Evolutionary conservation across 2,329 filamentous ascomycete genomes (phyloP), one percentile per base, ranked within the genome.

Genomic region (Capronia americana): DNA sequence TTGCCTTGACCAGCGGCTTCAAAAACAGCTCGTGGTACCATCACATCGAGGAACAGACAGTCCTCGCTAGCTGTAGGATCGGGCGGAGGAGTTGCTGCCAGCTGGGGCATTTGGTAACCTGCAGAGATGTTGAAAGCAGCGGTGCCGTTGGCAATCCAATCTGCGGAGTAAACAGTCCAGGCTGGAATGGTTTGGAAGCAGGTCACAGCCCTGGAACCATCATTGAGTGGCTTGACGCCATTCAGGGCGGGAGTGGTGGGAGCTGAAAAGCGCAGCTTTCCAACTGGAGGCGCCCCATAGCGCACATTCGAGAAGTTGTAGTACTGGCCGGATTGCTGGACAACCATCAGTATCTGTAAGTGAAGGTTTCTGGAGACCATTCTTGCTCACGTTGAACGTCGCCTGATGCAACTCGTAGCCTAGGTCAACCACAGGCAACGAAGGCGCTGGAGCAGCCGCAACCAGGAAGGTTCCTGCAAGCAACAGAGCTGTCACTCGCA

Each of bases 281-380:
- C 84, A 2, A 83, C 68, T 1, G 85, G 85, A 8, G 85, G 80
- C 17, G 82, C 81, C 2, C 83, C 85, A 73, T 84, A 87, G 38
- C 85, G 80, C 65, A 87, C 85, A 70, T 87, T 86, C 55, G 77
- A 82, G 75, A 87, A 87, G 69, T 83, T 84, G 74, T 85, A 86
- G 69, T 82, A 78, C 20, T 76, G 73, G 20, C 74, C 74, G 0
- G 79, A 75, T 54, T 76, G 71, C 79, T 70, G 28, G 5, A 28
- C 32, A 7, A 41, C 20, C 4, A 51, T 51, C 12, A 57, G 24
- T 32, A 7, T 10, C 24, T 34, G 7, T 51, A 17, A 26, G 46
- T 41, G 14, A n/a, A 50, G 77, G 53, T 11, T n/a, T n/a, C 28
- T 30, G 44, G 44, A 7, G 17, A 7, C 44, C 3, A 48, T 34